A percentile compares a stretch with the other conserved stretches of the same genome.
These are phyloP conservation scores for Leccinum solheimii DNA, from an alignment of 1,284 basidiomycete genomes.

Conservation along the genomic window DNA sequence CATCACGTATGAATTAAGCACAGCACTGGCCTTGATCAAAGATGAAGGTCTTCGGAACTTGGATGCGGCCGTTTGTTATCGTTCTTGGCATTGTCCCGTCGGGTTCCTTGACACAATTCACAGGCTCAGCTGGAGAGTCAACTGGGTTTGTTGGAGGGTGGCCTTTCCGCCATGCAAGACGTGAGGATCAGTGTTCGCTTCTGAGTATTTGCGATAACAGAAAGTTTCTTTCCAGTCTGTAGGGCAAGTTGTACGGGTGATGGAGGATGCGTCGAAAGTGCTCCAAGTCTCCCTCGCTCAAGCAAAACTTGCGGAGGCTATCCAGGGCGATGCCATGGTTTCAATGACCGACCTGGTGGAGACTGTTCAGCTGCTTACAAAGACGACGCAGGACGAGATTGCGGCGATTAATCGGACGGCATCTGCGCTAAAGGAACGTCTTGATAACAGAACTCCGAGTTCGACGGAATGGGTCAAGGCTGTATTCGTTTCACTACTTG, in stretches of 20 bases:
- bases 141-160: conserved; percentile 27
- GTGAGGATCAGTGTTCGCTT: conserved; percentile 19
- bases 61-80: conserved; percentile 22
- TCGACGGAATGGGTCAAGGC: conserved; percentile 24
- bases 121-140: conserved; percentile 31
- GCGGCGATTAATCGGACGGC: conserved; percentile 49
- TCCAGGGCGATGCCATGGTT: conserved; percentile 37
- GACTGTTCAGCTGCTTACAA: conserved; percentile 39
- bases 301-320: conserved; percentile 32
- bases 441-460: conserved; percentile 13
- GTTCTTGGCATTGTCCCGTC: conserved; percentile 1
- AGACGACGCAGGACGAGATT: conserved; percentile 43
- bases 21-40: conserved; percentile 30
- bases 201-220: neutral
- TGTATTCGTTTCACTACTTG: conserved; percentile 13
- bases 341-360: conserved; percentile 39
- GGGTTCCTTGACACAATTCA: conserved; percentile 9
- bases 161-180: conserved; percentile 32
- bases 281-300: conserved; percentile 32
- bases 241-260: conserved; percentile 23
- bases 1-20: conserved; percentile 27
- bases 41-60: conserved; percentile 34
- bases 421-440: conserved; percentile 34
- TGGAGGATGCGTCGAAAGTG: conserved; percentile 25
- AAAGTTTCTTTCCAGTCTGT: conserved; percentile 24